Evolutionary conservation across 202 grass and related monocot genomes (phyloP), one percentile per base, ranked within the genome.

Genomic region (Musa balbisiana): DNA sequence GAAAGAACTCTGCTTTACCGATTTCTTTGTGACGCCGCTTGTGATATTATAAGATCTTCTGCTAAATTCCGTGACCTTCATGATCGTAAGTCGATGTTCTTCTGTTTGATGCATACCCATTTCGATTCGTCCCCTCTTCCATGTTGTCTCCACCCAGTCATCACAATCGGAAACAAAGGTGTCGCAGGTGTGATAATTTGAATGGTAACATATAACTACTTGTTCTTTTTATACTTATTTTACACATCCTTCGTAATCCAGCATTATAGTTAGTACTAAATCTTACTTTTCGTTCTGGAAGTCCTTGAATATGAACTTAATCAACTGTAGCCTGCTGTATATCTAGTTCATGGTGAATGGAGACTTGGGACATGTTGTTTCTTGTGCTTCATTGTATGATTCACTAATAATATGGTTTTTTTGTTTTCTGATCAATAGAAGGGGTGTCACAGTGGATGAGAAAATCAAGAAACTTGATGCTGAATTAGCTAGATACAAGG

Each of bases 381-480:
- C 22, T 49, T n/a, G 10, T 26, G 9, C 10, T 64, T 1, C 55
- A 9, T 20, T 25, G 27, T 59, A 50, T n/a, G 52, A 65, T 52
- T 16, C 13, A 58, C 33, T 73, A 78, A 72, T 19, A 29, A 3
- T 2, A 29, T 19, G 11, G 20, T 63, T 72, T 27, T 27, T 27
- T 27, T 27, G 27, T 71, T 67, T 71, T 43, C 23, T 93, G 88
- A 84, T 98, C 81, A 91, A 84, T 74, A 98, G 89, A 92, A 84
- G 94, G 69, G 90, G 88, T 13, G 90, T 91, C 49, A 89, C 78
- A 67, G 94, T 98, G 22, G 90, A 98, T 81, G 88, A 93, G 11
- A 98, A 88, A 84, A 89, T 98, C 82, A 98, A 87, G 87, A 98
- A 84, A 82, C 94, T 98, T 67, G 90, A 98, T 75, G 85, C 88